Base-by-base conservation (phyloP, 2,329 filamentous ascomycete species). In the Ustilaginoidea virens region DNA sequence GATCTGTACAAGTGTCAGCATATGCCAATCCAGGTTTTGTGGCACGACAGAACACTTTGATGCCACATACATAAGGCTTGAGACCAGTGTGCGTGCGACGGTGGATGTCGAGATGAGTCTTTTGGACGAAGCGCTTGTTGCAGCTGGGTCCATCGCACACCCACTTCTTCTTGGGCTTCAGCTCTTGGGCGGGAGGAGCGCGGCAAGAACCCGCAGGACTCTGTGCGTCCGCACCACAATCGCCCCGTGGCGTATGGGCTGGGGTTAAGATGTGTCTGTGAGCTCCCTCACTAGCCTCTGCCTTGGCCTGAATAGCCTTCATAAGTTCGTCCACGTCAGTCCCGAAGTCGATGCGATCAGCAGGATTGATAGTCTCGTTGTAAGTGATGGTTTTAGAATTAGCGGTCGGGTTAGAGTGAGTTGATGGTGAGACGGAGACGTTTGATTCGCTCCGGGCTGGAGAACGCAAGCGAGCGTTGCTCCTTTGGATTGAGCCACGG, bases 81-180 rank as follows among this genome's bases (percentile, higher is more conserved):
- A 80, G 74, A 11, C 90, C 90, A 2, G 82, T 93, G 52, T 98
- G 90, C 4, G 80, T 77, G 38, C 86, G 69, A 25, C 71, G 74
- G 51, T 98, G 90, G 27, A 92, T 94, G 36, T 90, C 80, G 8
- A 94, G 66, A 43, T 96, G 87, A 1, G 86, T 93, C 56, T 87
- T 92, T 48, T 96, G 87, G 34, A 72, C 73, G 52, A 94, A 96
- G 36, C 68, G 73, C 60, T 90, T 92, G 41, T 65, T 62, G 52
- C 87, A 96, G 23, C 70, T 70, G 6, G 73, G 66, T 22, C 83
- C 64, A 13, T 65, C 67, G 54, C 90, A 98, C 12, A 68, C 57
- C 49, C 87, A 85, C 43, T 74, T 60, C 51, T 74, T 90, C 38
- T 44, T 47, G 18, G 42, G 30, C 36, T 50, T 51, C 36, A 35